Base-by-base conservation (phyloP, 2,329 filamentous ascomycete species). In the Niveomyces coronatus region DNA sequence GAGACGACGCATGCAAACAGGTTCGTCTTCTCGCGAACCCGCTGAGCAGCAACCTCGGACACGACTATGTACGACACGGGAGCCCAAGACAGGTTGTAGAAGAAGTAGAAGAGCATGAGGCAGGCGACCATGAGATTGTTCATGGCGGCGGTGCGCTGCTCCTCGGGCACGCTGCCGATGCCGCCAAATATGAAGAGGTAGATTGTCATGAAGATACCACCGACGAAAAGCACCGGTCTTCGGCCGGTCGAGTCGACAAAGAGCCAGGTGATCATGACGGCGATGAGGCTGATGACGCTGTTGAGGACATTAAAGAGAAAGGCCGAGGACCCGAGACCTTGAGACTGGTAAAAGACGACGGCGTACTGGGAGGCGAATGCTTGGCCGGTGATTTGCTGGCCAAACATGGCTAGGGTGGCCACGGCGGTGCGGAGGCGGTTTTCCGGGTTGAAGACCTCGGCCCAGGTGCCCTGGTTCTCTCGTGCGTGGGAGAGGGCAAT, bases 341-440 rank as follows among this genome's bases (percentile, higher is more conserved):
- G 44, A 1, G 43, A 41, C 28, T 53, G 50, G 26, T 53, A 55
- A 38, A 54, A 56, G 13, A 57, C 47, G 33, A 50, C 49, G n/a
- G 44, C 40, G 41, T 57, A 57, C 35, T 56, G 52, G 14, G 39
- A 45, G 16, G 45, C 28, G 30, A 56, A 57, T 0, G 54, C 53
- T 37, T 57, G 54, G 9, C 54, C 54, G 4, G 54, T 57, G 26
- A 55, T 53, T 38, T 57, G 54, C 37, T 56, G 53, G 9, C 50
- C 50, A 27, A 57, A 50, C 47, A 55, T 56, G 37, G 47, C 53
- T 8, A 53, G 29, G 1, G 54, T 43, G 3, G 51, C 51, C 11
- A 56, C 47, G 4, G 39, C 35, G 1, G 53, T 55, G 27, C 47
- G 44, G 17, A 22, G 9, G 18, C 47, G 35, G 40, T 53, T 53